Evolutionary conservation across 495 filamentous ascomycete genomes (phyloP).

Genomic region (Hypoxylon trugodes): DNA sequence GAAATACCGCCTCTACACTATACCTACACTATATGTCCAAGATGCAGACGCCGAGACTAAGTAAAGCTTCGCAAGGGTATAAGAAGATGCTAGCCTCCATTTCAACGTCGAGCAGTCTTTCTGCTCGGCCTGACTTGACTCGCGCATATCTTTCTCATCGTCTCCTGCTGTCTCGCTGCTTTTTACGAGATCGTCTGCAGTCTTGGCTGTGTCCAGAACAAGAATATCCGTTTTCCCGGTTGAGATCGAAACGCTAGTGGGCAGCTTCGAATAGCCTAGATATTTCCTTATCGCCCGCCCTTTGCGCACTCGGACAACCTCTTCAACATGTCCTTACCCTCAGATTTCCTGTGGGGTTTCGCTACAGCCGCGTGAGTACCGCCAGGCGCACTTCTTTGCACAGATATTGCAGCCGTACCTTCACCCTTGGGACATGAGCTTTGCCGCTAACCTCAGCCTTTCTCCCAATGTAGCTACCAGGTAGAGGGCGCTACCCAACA

Average conservation of each 20-base stretch:
- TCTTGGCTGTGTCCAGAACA: constrained; percentile 34
- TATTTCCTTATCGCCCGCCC: constrained; percentile 12
- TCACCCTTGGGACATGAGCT: background rate
- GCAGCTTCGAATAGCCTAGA: constrained; percentile 33
- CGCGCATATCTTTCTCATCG: constrained; percentile 9
- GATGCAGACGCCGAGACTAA: constrained; percentile 1
- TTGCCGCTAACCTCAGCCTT: constrained; percentile 26
- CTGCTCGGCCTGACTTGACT: constrained; percentile 26
- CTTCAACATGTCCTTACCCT: constrained; percentile 64
- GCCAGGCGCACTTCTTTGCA: constrained; percentile 1
- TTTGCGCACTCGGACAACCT: constrained; percentile 6
- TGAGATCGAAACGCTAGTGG: constrained; percentile 34
- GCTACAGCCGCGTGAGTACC: constrained; percentile 74
- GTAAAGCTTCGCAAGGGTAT: constrained; percentile 34
- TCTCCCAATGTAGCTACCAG: constrained; percentile 66
- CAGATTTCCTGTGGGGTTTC: constrained; percentile 84
- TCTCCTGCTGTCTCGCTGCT: constrained; percentile 4
- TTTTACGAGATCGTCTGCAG: constrained; percentile 25
- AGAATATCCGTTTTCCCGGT: constrained; percentile 44
- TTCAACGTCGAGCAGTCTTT: constrained; percentile 21
- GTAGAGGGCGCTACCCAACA: constrained; percentile 73
- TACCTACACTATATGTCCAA: constrained; percentile 15
- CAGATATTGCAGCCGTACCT: constrained; percentile 1
- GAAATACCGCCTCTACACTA: constrained; percentile 40
- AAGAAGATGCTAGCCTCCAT: constrained; percentile 36